A percentile compares a stretch with the other conserved stretches of the same genome.
Conservation (phyloP, 345 rosid species). For the Erysimum cheiranthoides region DNA sequence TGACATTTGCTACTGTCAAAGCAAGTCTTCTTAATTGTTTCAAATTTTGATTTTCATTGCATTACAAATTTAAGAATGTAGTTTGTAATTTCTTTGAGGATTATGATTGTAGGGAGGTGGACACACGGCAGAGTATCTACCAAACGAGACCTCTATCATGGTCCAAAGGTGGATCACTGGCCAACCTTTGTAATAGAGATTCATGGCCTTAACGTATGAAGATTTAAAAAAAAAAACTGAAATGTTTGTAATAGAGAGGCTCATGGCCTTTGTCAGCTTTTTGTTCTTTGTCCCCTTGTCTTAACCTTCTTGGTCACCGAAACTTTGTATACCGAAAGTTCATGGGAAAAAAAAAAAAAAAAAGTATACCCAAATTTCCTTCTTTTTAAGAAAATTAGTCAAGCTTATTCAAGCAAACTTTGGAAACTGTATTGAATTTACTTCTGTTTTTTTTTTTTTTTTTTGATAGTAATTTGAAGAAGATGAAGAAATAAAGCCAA, state of each 20-base stretch:
- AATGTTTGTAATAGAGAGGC: not conserved
- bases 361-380: too few species aligned
- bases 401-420: too few species aligned
- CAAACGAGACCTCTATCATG: slow-evolving; percentile 31
- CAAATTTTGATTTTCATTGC: not conserved
- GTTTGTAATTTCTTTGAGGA: not conserved
- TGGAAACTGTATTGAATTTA: too few species aligned
- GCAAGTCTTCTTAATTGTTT: slow-evolving; percentile 37
- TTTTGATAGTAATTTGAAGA: too few species aligned
- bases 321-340: too few species aligned
- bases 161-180: slow-evolving; percentile 39
- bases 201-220: not conserved
- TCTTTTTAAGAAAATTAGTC: too few species aligned
- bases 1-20: slow-evolving; percentile 73
- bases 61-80: not conserved
- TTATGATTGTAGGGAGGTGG: slow-evolving; percentile 41
- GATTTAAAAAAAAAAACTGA: not conserved
- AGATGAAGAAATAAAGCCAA: too few species aligned
- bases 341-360: too few species aligned
- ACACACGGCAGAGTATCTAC: slow-evolving; percentile 36
- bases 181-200: slow-evolving; percentile 22
- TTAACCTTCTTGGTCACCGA: not conserved
- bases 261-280: not conserved
- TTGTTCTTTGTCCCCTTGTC: not conserved
- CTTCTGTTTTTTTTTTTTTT: too few species aligned